Base-by-base conservation (phyloP, 2,329 filamentous ascomycete genomes). In the Trichoderma lentiforme region DNA sequence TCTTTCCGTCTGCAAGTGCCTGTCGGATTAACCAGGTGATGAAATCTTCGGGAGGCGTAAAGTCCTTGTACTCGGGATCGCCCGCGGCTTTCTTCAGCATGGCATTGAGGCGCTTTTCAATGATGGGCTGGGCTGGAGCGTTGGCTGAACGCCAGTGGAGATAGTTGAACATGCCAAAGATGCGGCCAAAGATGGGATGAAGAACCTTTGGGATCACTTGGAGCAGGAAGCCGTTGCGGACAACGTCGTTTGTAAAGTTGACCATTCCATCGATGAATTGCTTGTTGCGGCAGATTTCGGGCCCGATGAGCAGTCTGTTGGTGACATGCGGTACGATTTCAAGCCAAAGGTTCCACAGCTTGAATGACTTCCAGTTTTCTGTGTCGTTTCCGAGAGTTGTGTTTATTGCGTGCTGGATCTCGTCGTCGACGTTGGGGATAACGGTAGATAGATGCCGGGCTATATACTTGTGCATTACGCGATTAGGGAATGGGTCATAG, bases 11-110 rank as follows among this genome's bases (percentile, higher is more conserved):
- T 0, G 80, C 79, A 39, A 79, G 78, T 18, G 88, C 87, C 28
- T 85, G 82, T 18, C 84, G 83, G 71, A 90, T 87, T 60, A 83
- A 81, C 88, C 88, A 90, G 6, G 85, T 88, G 32, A 90, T 79
- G 74, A 86, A 88, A 78, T 89, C 87, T 62, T 89, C 86, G 0
- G 87, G 86, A 7, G 84, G 82, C 4, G 79, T 75, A 80, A 82
- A 85, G 32, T 78, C 73, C 28, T 83, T 81, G 70, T 81, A 82
- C 3, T 78, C 80, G 1, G 83, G 78, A 32, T 86, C 83, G 0
- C 79, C 80, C 7, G 75, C 76, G 2, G 81, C 80, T 66, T 84
- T 83, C 66, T 80, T 82, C 30, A 77, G 75, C 76, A 89, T 83
- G 64, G 85, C 81, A 12, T 80, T 75, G 9, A 89, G 79, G 1